Percentiles rank a stretch among this genome's conserved stretches.
Conservation (phyloP, 176 grass and related monocot species). For the Themeda triandra region DNA sequence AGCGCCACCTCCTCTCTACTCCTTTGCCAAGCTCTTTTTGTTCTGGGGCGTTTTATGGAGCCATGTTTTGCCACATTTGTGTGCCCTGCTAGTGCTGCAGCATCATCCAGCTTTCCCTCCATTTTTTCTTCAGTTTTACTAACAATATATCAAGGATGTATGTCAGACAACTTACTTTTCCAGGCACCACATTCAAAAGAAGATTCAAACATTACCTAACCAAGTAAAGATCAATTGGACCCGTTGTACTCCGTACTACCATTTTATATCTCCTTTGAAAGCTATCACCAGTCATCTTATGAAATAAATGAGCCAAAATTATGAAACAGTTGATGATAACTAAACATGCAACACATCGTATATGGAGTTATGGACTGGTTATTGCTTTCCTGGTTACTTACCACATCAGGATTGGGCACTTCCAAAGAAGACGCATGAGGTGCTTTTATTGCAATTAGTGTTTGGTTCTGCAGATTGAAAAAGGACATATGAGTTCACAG, state of each 20-base stretch:
- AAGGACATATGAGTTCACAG: conserved; percentile 24
- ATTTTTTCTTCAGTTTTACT: conserved; percentile 86
- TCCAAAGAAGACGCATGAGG: conserved; percentile 86
- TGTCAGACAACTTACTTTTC: conserved; percentile 15
- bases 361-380: not conserved
- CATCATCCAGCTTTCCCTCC: conserved; percentile 50
- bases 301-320: conserved; percentile 7
- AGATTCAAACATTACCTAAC: conserved; percentile 60
- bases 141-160: conserved; percentile 17
- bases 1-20: conserved; percentile 36
- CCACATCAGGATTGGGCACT: conserved; percentile 90
- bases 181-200: not conserved
- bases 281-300: conserved; percentile 66
- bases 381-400: conserved; percentile 31
- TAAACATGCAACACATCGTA: not conserved
- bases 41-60: conserved; percentile 26
- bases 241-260: conserved; percentile 86
- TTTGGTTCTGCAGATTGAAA: conserved; percentile 64
- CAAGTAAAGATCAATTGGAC: conserved; percentile 90
- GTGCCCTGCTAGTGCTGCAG: conserved; percentile 28
- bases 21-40: conserved; percentile 29
- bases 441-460: conserved; percentile 89
- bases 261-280: conserved; percentile 83
- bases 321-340: conserved; percentile 14
- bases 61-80: conserved; percentile 19